Conservation (phyloP, 352 stramenopile species). For the Pythium rhizo-oryzae region DNA sequence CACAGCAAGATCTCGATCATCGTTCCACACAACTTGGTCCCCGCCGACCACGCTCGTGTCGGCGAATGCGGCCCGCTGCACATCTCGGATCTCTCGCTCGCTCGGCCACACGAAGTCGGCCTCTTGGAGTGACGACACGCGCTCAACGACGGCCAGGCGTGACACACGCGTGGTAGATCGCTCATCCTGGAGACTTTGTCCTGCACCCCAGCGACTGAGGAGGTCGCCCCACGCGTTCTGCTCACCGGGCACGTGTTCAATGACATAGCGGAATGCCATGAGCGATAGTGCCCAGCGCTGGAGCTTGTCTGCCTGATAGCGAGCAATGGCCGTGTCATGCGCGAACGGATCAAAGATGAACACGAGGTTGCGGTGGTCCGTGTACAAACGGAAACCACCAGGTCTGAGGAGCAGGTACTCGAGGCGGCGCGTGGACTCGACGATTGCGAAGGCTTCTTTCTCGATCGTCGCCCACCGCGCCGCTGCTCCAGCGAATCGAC, state of each 20-base stretch:
- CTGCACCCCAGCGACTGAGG: constrained; percentile 24
- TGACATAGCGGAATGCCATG: constrained; percentile 26
- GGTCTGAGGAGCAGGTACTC: constrained; percentile 29
- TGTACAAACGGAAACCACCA: constrained; percentile 25
- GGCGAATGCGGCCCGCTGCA: no score
- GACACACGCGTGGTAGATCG: not conserved
- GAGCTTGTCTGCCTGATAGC: constrained; percentile 36
- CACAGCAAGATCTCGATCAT: not conserved
- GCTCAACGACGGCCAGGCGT: constrained; percentile 7
- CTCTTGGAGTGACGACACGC: constrained; percentile 15
- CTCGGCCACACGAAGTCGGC: constrained; percentile 21
- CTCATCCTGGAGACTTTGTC: not conserved
- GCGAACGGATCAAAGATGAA: constrained; percentile 28
- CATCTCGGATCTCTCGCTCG: constrained; percentile 17
- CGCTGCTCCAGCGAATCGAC: constrained; percentile 8
- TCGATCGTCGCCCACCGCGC: constrained; percentile 22
- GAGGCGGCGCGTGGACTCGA: constrained; percentile 15
- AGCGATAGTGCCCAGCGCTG: constrained; percentile 32
- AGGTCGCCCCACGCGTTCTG: constrained; percentile 35
- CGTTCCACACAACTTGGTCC: no score
- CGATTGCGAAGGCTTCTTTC: constrained; percentile 31
- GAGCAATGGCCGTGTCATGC: constrained; percentile 4
- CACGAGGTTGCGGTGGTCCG: constrained; percentile 30
- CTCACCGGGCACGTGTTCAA: constrained; percentile 31
- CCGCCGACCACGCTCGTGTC: no score